These are phyloP conservation scores for Cenchrus americanus DNA, from an alignment of 176 grass and related monocot species.

Conservation along the genomic window DNA sequence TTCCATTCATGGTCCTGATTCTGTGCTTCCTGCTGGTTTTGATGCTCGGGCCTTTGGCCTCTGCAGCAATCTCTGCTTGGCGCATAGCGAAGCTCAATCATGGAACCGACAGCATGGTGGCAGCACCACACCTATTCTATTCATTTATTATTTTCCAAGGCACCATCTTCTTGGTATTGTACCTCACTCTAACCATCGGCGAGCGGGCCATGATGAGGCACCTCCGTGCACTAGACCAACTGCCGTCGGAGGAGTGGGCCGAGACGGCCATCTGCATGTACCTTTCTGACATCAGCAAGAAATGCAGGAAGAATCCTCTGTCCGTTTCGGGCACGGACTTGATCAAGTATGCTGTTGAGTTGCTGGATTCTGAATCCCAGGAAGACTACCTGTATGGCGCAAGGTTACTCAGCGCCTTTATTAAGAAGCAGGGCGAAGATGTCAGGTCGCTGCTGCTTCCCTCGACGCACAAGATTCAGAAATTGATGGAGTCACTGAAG, in stretches of 20 bases:
- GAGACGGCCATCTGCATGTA: fast-evolving
- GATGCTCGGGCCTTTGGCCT: background rate
- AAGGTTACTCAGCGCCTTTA: background rate
- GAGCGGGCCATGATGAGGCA: fast-evolving
- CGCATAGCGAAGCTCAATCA: background rate
- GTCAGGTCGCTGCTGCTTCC: no score
- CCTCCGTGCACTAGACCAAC: no score
- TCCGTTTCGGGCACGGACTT: background rate
- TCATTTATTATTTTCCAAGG: constrained; percentile 9
- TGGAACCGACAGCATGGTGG: background rate
- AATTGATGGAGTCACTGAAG: no score
- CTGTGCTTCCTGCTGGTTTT: no score
- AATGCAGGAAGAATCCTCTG: background rate
- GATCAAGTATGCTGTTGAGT: background rate
- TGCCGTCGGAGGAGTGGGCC: background rate
- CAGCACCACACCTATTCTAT: constrained; percentile 8
- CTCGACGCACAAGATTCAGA: no score
- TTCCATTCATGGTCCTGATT: no score
- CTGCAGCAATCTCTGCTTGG: background rate
- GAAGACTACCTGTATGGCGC: background rate
- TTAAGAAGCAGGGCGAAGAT: no score
- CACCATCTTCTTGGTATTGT: background rate
- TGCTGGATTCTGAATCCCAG: background rate
- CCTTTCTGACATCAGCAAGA: background rate
- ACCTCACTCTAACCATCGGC: fast-evolving